Base-by-base conservation (phyloP, 1,284 basidiomycete species). In the Phylloboletellus chloephorus region DNA sequence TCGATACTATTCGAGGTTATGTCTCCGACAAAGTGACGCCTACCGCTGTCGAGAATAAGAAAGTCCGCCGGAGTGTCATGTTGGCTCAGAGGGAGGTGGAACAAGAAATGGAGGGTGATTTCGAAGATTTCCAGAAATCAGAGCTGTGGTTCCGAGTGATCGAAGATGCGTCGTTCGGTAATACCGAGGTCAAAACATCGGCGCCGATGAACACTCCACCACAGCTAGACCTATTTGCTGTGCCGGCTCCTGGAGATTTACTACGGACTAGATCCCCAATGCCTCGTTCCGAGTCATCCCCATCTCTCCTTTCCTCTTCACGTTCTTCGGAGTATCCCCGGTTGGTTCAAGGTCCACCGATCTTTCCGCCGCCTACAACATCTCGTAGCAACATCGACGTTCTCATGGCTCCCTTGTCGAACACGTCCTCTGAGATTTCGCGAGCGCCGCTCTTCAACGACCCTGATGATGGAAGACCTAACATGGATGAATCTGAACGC, bases 71-170 rank as follows among this genome's bases (percentile, higher is more conserved):
- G 35, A 82, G 81, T 46, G 85, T 97, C 12, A 79, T 96, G 63
- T 66, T 86, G 3, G 81, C 89, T 1, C 95, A 98, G 58, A 70
- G 73, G 43, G 86, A 93, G 50, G 80, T 94, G 1, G 88, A 94
- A 55, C 74, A 80, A 21, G 79, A 86, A 39, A 94, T 98, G 88
- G 83, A 88, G 51, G 85, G 88, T 39, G 92, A 96, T 60, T 96
- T 94, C 63, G 81, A 86, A 33, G 79, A 81, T 6, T 98, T 98
- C 60, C 78, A 83, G 53, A 71, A 78, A 46, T 91, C 88, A 26
- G 90, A 94, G 52, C 72, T 97, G 7, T 97, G 88, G 79, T 86
- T 92, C 66, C 84, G 90, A 40, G 91, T 90, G 0, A 69, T 87
- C 2, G 78, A 82, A 2, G 90, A 97, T 56, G 69, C 84, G 3